Evolutionary conservation across 441 rosid genomes (phyloP).

Genomic region (Gossypium schwendimanii): DNA sequence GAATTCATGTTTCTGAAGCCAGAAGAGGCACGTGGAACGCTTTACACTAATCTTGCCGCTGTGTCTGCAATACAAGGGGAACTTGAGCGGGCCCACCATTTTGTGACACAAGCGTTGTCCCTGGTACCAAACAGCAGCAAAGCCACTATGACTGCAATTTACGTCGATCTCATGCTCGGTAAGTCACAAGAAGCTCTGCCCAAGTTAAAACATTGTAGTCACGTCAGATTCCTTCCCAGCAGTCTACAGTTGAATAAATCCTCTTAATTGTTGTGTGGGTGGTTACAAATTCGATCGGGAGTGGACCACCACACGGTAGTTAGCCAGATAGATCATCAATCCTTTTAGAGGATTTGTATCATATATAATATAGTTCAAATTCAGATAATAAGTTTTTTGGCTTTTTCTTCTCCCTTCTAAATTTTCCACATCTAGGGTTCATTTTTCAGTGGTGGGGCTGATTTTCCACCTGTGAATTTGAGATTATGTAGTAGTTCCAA

Average conservation of each 20-base stretch:
- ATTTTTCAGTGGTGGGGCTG: conserved; percentile 38
- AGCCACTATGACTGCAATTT: conserved; percentile 77
- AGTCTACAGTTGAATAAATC: conserved; percentile 41
- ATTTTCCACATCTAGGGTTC: conserved; percentile 36
- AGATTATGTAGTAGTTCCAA: conserved; percentile 28
- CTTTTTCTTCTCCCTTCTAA: neutral
- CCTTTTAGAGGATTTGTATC: conserved; percentile 60
- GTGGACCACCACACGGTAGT: conserved; percentile 23
- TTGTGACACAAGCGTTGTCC: conserved; percentile 48
- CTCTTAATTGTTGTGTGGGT: conserved; percentile 32
- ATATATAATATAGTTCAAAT: conserved; percentile 48
- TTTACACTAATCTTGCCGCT: conserved; percentile 68
- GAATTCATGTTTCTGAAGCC: conserved; percentile 55
- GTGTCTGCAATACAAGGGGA: conserved; percentile 67
- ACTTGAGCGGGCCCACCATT: conserved; percentile 50
- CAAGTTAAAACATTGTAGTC: conserved; percentile 64
- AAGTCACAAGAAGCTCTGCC: conserved; percentile 69
- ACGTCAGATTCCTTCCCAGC: conserved; percentile 54
- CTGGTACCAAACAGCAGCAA: conserved; percentile 52
- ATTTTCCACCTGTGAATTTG: conserved; percentile 39
- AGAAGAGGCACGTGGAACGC: conserved; percentile 83
- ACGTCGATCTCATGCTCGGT: conserved; percentile 66
- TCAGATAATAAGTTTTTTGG: conserved; percentile 40
- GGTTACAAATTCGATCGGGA: conserved; percentile 21
- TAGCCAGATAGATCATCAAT: conserved; percentile 52